Evolutionary conservation across 1,284 basidiomycete genomes (phyloP).

Genomic region (Tylopilus sp.): DNA sequence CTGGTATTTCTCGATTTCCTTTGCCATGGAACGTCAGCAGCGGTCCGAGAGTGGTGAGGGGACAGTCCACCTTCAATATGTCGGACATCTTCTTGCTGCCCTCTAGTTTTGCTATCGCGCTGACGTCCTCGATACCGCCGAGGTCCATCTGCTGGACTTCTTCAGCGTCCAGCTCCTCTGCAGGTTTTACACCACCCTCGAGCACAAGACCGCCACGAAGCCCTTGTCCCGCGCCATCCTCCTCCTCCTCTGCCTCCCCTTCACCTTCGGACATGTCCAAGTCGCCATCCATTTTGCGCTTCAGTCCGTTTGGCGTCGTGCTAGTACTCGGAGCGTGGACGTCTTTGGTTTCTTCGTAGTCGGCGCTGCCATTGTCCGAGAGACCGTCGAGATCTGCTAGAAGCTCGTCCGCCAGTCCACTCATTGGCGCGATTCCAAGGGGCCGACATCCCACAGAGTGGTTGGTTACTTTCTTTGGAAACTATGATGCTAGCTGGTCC

Average conservation of each 20-base stretch:
- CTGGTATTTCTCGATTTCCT: slow-evolving; percentile 90
- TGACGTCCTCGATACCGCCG: slow-evolving; percentile 76
- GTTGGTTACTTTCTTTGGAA: slow-evolving; percentile 5
- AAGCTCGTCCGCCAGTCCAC: slow-evolving; percentile 81
- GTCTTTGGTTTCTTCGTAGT: slow-evolving; percentile 47
- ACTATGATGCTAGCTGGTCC: no score
- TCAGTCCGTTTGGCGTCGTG: slow-evolving; percentile 43
- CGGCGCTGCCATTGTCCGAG: slow-evolving; percentile 60
- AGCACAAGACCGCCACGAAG: slow-evolving; percentile 67
- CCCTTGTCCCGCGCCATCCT: slow-evolving; percentile 39
- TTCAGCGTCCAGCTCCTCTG: slow-evolving; percentile 89
- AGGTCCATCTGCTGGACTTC: slow-evolving; percentile 93
- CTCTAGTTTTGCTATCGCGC: slow-evolving; percentile 85
- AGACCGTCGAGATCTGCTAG: slow-evolving; percentile 82
- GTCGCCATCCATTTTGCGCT: slow-evolving; percentile 58
- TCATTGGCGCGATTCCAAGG: slow-evolving; percentile 43
- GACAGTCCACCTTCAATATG: slow-evolving; percentile 64
- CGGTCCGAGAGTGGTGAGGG: background rate
- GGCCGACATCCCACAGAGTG: background rate
- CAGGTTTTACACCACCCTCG: slow-evolving; percentile 86
- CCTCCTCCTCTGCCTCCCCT: slow-evolving; percentile 40
- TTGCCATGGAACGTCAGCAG: slow-evolving; percentile 1
- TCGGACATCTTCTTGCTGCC: slow-evolving; percentile 83
- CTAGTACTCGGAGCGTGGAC: slow-evolving; percentile 27
- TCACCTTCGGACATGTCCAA: slow-evolving; percentile 51